Evolutionary conservation across 2,329 filamentous ascomycete species (phyloP).

Genomic region (Colletotrichum sp.): DNA sequence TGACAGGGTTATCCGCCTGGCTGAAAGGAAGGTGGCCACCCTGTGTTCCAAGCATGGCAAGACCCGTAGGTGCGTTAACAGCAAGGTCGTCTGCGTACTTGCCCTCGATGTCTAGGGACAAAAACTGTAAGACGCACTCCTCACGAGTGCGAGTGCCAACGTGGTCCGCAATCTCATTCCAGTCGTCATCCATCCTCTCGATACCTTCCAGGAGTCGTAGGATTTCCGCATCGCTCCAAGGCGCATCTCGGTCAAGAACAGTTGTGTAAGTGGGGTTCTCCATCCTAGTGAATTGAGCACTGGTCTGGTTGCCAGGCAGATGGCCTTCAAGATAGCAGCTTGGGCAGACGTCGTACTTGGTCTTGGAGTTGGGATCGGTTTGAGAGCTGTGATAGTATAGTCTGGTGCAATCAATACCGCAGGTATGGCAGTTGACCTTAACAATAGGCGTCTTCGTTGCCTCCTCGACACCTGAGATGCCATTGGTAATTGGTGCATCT

Average conservation of each 20-base stretch:
- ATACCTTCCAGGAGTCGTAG: conserved; percentile 89
- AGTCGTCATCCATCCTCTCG: conserved; percentile 94
- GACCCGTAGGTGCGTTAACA: conserved; percentile 58
- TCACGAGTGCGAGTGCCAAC: conserved; percentile 91
- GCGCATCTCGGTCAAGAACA: conserved; percentile 80
- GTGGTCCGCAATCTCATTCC: conserved; percentile 90
- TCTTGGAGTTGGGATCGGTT: conserved; percentile 64
- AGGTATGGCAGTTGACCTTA: conserved; percentile 86
- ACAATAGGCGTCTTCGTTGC: conserved; percentile 69
- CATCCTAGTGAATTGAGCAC: conserved; percentile 83
- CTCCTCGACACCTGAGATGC: conserved; percentile 62
- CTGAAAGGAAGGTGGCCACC: conserved; percentile 82
- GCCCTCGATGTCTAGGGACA: conserved; percentile 96
- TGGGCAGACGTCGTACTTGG: conserved; percentile 88
- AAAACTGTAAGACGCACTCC: conserved; percentile 95
- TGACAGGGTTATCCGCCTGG: conserved; percentile 92
- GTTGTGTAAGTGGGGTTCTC: conserved; percentile 86
- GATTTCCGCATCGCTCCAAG: conserved; percentile 90
- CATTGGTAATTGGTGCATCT: conserved; percentile 72
- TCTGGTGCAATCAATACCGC: conserved; percentile 84
- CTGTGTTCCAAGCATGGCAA: conserved; percentile 72
- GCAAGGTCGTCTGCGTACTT: conserved; percentile 82
- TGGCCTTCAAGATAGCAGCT: conserved; percentile 87
- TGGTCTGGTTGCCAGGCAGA: conserved; percentile 79
- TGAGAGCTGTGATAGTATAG: conserved; percentile 66